Base-by-base conservation (phyloP, 169 alveolate genomes). In the Blepharisma undulans region DNA sequence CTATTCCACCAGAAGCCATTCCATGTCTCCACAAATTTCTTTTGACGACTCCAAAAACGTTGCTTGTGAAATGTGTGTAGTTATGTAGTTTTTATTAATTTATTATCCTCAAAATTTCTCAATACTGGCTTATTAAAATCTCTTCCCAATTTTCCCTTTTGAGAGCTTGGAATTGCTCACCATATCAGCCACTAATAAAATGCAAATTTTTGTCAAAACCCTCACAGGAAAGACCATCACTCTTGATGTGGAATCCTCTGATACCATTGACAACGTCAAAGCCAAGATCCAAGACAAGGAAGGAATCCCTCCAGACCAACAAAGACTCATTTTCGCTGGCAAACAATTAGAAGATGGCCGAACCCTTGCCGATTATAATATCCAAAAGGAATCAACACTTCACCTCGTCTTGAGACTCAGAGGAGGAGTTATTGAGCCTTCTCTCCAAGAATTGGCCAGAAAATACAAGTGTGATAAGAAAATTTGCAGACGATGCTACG, bases 401-500 rank as follows among this genome's bases (percentile, higher is more conserved):
- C 99, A 99, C 94, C 95, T 99, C 95, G 99, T 99, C 84, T 97
- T 99, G 92, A 97, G 99, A 93, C 98, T 99, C 79, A 98, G 99
- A 95, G 99, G 99, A 92, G 99, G 99, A 81, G 99, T 97, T 87
- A 99, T 99, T 94, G 99, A 99, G 96, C 99, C 99, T 74, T 98
- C 99, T 66, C 96, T 99, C 89, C 99, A 99, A 48, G 99, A 98
- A 93, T 97, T 99, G 92, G 99, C 99, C 61, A 99, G 99, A 95
- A 98, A 98, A 97, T 99, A 98, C 99, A 99, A 99, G 96, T 98
- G 99, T 94, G 99, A 99, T 94, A 99, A 99, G 97, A 98, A 97
- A 98, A 97, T 98, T 86, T 98, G 99, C 98, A 97, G 99, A 93
- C 98, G 98, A 94, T 99, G 99, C 98, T 99, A 99, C 94, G 99